phyloP scores from a whole-genome alignment of 768 basidiomycete genomes.

The Clitopilus passeckerianus region DNA sequence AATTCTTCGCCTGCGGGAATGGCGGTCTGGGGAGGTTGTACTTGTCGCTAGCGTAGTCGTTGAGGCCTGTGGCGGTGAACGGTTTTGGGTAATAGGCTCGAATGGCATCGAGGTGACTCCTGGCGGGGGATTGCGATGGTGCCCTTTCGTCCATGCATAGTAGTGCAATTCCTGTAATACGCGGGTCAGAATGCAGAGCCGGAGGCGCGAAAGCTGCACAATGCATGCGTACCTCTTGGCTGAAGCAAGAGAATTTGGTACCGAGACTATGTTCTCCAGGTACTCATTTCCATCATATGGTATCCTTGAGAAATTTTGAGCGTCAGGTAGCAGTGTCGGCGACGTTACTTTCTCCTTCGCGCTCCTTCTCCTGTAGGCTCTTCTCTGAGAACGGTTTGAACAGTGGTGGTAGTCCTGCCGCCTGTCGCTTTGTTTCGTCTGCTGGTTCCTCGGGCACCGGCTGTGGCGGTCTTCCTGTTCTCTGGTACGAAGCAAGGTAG shows the following conservation, averaged over 20 bases:
- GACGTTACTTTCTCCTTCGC: conserved; percentile 19
- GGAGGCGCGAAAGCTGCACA: not conserved
- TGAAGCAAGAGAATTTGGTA: conserved; percentile 28
- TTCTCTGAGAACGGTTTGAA: conserved; percentile 36
- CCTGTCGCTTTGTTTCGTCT: conserved; percentile 34
- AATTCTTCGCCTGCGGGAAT: not conserved
- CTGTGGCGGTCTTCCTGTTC: conserved; percentile 40
- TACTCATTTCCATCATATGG: conserved; percentile 20
- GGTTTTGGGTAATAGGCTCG: not conserved
- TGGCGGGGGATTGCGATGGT: not conserved
- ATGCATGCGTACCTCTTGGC: conserved; percentile 30
- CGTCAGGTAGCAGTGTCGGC: conserved; percentile 14
- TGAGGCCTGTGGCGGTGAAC: conserved; percentile 1
- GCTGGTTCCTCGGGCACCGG: conserved; percentile 45
- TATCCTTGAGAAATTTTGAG: conserved; percentile 13
- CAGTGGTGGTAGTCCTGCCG: conserved; percentile 42
- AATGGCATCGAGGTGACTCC: not conserved
- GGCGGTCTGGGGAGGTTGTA: not conserved
- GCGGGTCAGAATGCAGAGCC: conserved; percentile 2
- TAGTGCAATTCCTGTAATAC: not conserved
- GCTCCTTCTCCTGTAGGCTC: conserved; percentile 14
- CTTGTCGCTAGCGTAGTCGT: not conserved
- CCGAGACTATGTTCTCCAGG: conserved; percentile 31
- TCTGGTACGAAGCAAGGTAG: conserved; percentile 43
- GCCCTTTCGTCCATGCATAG: not conserved